These are phyloP conservation scores for Leishmania mexicana DNA, from an alignment of 208 protist species.

Conservation along the genomic window DNA sequence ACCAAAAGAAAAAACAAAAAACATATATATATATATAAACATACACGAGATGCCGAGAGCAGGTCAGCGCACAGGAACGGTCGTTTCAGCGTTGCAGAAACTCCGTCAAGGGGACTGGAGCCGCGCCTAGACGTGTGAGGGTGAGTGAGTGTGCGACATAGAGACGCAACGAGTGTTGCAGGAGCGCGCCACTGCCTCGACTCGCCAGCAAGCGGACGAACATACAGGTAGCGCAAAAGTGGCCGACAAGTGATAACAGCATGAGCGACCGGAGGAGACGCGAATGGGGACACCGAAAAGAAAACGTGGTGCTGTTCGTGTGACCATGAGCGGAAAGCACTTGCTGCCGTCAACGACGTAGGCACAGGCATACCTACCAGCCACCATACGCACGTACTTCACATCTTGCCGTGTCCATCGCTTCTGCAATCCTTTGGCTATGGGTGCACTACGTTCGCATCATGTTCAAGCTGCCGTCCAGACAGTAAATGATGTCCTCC, in stretches of 20 bases:
- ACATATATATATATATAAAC: not conserved
- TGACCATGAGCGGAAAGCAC: not conserved
- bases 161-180: not conserved
- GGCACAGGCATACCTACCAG: not conserved
- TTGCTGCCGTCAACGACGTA: not conserved
- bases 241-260: not conserved
- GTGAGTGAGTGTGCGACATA: not conserved
- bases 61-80: not conserved
- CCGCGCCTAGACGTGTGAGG: too few species aligned
- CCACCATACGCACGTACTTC: not conserved
- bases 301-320: not conserved
- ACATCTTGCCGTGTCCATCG: not conserved
- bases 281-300: not conserved
- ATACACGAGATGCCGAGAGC: not conserved
- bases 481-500: conserved; percentile 88
- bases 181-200: not conserved
- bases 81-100: not conserved
- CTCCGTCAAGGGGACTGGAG: not conserved
- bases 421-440: not conserved
- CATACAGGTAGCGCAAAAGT: not conserved
- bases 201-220: not conserved
- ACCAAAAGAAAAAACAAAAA: not conserved
- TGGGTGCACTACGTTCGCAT: not conserved
- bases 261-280: not conserved
- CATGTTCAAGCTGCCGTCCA: conserved; percentile 40